These are phyloP conservation scores for Puccinia sorghi DNA, from an alignment of 1,284 basidiomycete genomes.

Conservation along the genomic window DNA sequence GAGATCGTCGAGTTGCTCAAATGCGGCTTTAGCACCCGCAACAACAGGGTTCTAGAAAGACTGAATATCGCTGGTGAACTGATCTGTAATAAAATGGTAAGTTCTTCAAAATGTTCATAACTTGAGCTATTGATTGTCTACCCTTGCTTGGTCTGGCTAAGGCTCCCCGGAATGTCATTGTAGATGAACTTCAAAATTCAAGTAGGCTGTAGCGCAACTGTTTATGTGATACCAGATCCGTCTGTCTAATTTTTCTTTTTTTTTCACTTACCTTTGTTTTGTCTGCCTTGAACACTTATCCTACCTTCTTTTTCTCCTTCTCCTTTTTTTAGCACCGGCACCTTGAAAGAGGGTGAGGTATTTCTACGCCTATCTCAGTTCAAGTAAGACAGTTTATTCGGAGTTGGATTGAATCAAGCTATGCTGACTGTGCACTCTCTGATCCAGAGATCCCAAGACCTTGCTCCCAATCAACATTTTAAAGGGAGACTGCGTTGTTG, in stretches of 20 bases:
- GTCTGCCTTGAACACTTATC: background rate
- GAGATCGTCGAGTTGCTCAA: constrained; percentile 27
- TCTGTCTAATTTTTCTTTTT: background rate
- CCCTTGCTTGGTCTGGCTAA: background rate
- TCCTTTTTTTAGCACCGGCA: constrained; percentile 33
- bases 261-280: background rate
- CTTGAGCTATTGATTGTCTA: background rate
- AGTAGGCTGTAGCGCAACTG: constrained; percentile 22
- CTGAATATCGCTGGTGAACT: background rate
- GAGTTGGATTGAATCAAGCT: no score
- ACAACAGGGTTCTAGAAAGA: constrained; percentile 31
- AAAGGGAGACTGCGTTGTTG: constrained; percentile 34
- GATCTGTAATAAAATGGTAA: constrained; percentile 41
- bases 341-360: constrained; percentile 40
- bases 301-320: background rate
- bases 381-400: constrained; percentile 13
- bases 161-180: background rate
- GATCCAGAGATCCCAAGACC: constrained; percentile 24
- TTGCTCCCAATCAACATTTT: constrained; percentile 24
- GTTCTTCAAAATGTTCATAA: background rate
- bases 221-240: constrained; percentile 48
- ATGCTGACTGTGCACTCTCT: background rate
- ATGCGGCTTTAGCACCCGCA: constrained; percentile 22
- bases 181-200: constrained; percentile 44
- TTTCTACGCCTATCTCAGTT: constrained; percentile 46